Percentiles rank a stretch among this genome's conserved stretches.
phyloP scores from a whole-genome alignment of 345 rosid genomes.

The Salix purpurea region DNA sequence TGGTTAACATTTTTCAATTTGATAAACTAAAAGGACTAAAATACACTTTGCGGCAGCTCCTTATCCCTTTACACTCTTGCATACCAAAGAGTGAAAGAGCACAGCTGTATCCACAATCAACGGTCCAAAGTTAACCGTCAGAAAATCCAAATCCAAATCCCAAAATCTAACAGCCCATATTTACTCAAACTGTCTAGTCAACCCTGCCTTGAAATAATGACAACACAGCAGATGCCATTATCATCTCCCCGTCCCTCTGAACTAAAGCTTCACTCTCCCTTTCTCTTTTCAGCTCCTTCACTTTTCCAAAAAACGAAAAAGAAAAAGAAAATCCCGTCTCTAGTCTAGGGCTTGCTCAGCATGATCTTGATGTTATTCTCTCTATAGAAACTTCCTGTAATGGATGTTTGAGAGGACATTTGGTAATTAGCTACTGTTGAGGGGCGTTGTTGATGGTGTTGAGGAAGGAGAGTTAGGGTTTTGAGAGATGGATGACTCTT shows the following conservation, averaged over 20 bases:
- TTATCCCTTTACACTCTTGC: not conserved
- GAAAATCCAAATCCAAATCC: not conserved
- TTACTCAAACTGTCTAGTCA: conserved; percentile 14
- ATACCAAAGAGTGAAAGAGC: not conserved
- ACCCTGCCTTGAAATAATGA: conserved; percentile 19
- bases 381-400: no score
- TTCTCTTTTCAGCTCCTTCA: not conserved
- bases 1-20: no score
- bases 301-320: no score
- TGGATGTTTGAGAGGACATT: no score
- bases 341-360: no score
- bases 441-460: conserved; percentile 1
- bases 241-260: not conserved
- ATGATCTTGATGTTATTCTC: no score
- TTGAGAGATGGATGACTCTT: conserved; percentile 9
- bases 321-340: no score
- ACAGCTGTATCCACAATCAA: conserved; percentile 30
- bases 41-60: not conserved
- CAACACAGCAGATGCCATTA: conserved; percentile 12
- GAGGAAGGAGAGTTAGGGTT: conserved; percentile 24
- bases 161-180: conserved; percentile 11
- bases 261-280: conserved; percentile 6
- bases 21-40: no score
- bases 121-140: conserved; percentile 13
- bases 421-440: not conserved